A percentile compares a stretch with the other conserved stretches of the same genome.
These are phyloP conservation scores for Adansonia grandidieri DNA, from an alignment of 441 rosid genomes.

Conservation along the genomic window DNA sequence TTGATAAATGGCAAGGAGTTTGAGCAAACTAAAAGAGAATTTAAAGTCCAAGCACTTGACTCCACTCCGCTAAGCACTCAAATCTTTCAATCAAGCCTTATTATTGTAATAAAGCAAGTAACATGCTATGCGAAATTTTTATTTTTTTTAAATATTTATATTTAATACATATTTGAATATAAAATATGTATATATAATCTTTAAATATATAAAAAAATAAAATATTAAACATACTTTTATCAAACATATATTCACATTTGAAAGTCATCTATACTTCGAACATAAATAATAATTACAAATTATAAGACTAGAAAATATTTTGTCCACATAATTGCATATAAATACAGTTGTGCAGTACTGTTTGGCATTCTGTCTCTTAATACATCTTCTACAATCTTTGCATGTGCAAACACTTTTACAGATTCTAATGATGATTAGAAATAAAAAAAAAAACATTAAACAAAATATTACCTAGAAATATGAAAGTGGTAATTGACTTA, in stretches of 20 bases:
- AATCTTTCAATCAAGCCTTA: too few species aligned
- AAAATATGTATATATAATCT: too few species aligned
- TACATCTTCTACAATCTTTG: not conserved
- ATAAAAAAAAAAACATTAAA: not conserved
- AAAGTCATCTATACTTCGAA: too few species aligned
- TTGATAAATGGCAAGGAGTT: not conserved
- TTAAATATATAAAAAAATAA: too few species aligned
- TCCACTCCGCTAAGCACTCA: too few species aligned
- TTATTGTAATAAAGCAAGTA: too few species aligned
- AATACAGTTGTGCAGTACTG: not conserved
- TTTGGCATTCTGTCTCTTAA: not conserved
- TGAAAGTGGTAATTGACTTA: not conserved
- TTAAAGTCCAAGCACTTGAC: too few species aligned
- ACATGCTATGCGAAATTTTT: not conserved
- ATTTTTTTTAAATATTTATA: too few species aligned
- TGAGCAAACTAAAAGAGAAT: not conserved
- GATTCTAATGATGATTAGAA: not conserved
- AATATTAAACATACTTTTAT: too few species aligned
- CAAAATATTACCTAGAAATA: not conserved
- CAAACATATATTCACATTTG: too few species aligned
- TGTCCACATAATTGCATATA: slow-evolving; percentile 4
- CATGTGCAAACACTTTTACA: not conserved
- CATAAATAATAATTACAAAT: too few species aligned
- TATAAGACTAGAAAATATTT: not conserved
- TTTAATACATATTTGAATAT: too few species aligned